Conservation (phyloP, 129 eudicot genomes). For the Pittosporum tobira region DNA sequence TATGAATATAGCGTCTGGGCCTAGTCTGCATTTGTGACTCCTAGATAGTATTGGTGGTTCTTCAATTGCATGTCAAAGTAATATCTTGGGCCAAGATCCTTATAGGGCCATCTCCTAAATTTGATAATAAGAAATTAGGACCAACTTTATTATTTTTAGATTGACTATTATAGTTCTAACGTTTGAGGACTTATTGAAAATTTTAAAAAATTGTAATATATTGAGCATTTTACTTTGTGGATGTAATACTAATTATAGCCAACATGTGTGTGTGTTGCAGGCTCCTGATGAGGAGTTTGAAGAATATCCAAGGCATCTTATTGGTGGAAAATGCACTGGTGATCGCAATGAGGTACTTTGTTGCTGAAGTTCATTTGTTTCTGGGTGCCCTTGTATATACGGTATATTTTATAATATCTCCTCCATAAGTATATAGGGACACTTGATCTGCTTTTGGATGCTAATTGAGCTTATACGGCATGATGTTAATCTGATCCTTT, state of each 20-base stretch:
- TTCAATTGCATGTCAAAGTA: background rate
- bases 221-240: background rate
- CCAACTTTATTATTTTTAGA: background rate
- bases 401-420: background rate
- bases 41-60: background rate
- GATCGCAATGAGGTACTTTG: constrained; percentile 63
- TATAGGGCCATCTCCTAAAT: background rate
- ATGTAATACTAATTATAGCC: background rate
- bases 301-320: constrained; percentile 65
- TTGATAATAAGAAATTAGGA: background rate
- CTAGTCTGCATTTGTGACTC: background rate
- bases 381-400: too few species aligned
- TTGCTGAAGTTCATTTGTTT: background rate
- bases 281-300: constrained; percentile 98
- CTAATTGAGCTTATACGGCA: background rate
- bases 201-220: background rate
- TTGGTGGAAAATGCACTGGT: constrained; percentile 77
- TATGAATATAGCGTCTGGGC: background rate
- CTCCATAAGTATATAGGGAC: background rate
- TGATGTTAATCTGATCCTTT: background rate
- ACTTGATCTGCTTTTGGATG: background rate
- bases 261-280: constrained; percentile 24
- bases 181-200: background rate
- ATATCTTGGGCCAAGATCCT: background rate
- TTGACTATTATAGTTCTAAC: background rate